A percentile compares a stretch with the other conserved stretches of the same genome.
phyloP scores from a whole-genome alignment of 148 eudicot species.

The Camellia lanceoleosa region DNA sequence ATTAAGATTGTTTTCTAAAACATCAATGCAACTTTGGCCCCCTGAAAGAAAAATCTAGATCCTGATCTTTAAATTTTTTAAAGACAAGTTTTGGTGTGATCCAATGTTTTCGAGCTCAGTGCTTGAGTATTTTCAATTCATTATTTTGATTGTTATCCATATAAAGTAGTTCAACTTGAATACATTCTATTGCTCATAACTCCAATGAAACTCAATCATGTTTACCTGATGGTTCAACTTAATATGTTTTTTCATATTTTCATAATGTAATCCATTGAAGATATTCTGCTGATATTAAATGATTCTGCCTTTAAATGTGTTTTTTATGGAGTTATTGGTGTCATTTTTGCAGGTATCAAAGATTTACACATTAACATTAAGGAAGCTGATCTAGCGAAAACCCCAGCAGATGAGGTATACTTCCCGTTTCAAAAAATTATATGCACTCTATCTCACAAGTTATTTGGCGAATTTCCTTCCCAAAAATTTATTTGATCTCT shows the following conservation, averaged over 20 bases:
- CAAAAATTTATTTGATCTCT: background rate
- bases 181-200: background rate
- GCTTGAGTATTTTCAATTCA: background rate
- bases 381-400: conserved; percentile 65
- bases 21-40: background rate
- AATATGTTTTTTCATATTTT: background rate
- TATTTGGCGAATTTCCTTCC: background rate
- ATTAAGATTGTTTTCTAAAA: background rate
- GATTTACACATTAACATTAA: conserved; percentile 56
- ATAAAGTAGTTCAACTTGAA: background rate
- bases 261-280: background rate
- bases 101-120: background rate
- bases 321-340: background rate
- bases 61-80: background rate
- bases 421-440: background rate
- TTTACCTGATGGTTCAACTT: background rate
- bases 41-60: background rate
- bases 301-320: background rate
- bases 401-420: conserved; percentile 79
- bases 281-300: background rate
- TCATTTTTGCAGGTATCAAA: conserved; percentile 55
- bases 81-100: background rate
- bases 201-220: background rate
- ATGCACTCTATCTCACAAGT: background rate
- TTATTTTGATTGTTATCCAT: background rate